Evolutionary conservation across 768 basidiomycete genomes (phyloP).

Genomic region (Calocera viscosa): DNA sequence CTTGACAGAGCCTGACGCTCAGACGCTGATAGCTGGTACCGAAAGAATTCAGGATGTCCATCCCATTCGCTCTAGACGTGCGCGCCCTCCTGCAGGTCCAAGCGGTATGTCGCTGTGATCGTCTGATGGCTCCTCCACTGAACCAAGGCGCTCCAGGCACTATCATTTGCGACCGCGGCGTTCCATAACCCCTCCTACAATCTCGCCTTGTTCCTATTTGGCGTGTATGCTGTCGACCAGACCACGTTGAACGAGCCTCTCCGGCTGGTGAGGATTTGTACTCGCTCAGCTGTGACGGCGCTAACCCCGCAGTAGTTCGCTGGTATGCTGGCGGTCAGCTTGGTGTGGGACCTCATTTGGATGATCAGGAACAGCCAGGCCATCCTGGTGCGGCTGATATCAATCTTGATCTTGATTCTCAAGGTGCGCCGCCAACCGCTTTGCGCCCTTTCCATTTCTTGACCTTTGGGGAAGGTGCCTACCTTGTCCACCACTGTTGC

Average conservation of each 20-base stretch:
- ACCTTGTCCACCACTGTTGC: slow-evolving; percentile 41
- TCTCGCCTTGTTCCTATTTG: slow-evolving; percentile 71
- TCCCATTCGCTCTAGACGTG: background rate
- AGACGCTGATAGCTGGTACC: too few relatives aligned
- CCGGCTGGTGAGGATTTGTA: slow-evolving; percentile 39
- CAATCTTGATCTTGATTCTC: slow-evolving; percentile 42
- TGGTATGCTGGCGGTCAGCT: slow-evolving; percentile 47
- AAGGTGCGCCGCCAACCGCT: slow-evolving; percentile 45
- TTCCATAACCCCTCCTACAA: slow-evolving; percentile 59
- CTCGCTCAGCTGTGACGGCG: background rate
- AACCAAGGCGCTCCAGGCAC: slow-evolving; percentile 30
- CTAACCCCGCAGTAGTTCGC: slow-evolving; percentile 40
- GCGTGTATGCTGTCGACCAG: slow-evolving; percentile 57
- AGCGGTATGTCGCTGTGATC: background rate
- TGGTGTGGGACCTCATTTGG: slow-evolving; percentile 61
- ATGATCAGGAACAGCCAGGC: slow-evolving; percentile 36
- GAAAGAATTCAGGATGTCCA: background rate
- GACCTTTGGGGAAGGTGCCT: slow-evolving; percentile 36
- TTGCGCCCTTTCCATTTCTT: too few relatives aligned
- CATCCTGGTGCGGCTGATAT: slow-evolving; percentile 44
- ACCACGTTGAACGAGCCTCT: slow-evolving; percentile 51
- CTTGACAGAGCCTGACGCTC: too few relatives aligned
- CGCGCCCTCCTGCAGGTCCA: background rate
- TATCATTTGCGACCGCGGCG: slow-evolving; percentile 45
- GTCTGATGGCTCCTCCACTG: background rate